These are phyloP conservation scores for Paraphaeosphaeria minitans DNA, from an alignment of 2,329 filamentous ascomycete species.

Conservation along the genomic window DNA sequence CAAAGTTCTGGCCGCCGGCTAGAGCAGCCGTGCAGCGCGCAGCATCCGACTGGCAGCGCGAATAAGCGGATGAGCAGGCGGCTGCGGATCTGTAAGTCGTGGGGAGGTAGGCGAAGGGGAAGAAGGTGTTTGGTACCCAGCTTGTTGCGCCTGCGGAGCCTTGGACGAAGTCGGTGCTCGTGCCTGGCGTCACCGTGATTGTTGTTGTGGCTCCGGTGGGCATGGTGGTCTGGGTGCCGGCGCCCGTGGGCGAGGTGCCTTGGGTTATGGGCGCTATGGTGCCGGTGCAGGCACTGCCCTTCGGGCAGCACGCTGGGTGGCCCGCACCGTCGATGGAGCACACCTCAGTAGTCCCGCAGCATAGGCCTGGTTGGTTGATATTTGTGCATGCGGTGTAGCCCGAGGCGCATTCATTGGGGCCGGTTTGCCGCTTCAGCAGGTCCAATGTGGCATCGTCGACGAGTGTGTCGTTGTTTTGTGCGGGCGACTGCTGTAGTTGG, in stretches of 20 bases:
- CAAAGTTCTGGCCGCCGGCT: constrained; percentile 53
- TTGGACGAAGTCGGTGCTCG: constrained; percentile 29
- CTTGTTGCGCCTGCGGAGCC: constrained; percentile 38
- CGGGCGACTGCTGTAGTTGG: constrained; percentile 24
- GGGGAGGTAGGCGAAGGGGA: constrained; percentile 59
- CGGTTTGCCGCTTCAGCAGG: constrained; percentile 45
- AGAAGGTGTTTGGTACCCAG: constrained; percentile 54
- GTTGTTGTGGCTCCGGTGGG: constrained; percentile 17
- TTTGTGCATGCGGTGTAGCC: constrained; percentile 59
- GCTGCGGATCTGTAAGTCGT: constrained; percentile 59
- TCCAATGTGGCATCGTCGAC: constrained; percentile 27
- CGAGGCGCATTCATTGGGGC: constrained; percentile 51
- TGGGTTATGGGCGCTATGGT: constrained; percentile 45
- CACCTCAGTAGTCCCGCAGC: constrained; percentile 59
- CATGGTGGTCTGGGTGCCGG: constrained; percentile 12
- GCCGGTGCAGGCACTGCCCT: constrained; percentile 63
- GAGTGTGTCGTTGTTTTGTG: constrained; percentile 33
- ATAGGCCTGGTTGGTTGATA: constrained; percentile 59
- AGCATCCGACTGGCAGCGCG: constrained; percentile 56
- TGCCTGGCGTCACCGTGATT: constrained; percentile 24
- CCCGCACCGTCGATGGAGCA: constrained; percentile 63
- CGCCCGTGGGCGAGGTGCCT: constrained; percentile 9
- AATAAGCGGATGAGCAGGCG: constrained; percentile 60
- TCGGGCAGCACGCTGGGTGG: constrained; percentile 66
- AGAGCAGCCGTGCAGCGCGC: constrained; percentile 49